Percentiles rank a stretch among this genome's conserved stretches.
These are phyloP conservation scores for Malus sieversii DNA, from an alignment of 306 rosid species.

Conservation along the genomic window DNA sequence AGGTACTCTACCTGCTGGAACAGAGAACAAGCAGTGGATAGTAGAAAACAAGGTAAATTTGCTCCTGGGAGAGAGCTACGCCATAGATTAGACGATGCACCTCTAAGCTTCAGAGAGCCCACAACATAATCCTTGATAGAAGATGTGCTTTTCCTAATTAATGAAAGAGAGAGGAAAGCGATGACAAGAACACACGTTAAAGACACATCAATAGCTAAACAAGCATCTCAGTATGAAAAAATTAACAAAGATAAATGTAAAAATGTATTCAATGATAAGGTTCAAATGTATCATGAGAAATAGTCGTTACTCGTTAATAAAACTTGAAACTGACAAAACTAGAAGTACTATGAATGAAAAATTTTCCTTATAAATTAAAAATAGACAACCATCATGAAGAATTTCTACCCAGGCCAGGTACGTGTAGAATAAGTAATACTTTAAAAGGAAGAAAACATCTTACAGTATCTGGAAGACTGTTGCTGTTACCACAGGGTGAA, in stretches of 20 bases:
- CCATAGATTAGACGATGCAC: constrained; percentile 62
- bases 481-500: constrained; percentile 59
- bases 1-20: constrained; percentile 60
- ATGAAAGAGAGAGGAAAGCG: not conserved
- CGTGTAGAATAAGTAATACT: not conserved
- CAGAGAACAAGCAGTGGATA: constrained; percentile 56
- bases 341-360: too few species aligned
- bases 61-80: constrained; percentile 37
- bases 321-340: not conserved
- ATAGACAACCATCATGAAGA: not conserved
- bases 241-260: not conserved
- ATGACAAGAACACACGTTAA: not conserved
- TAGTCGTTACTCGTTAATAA: not conserved
- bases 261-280: not conserved
- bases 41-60: constrained; percentile 41
- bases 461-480: constrained; percentile 63
- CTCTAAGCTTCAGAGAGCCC: constrained; percentile 57
- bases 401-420: not conserved
- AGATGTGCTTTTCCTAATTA: constrained; percentile 43
- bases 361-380: too few species aligned
- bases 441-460: constrained; percentile 25
- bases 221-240: not conserved
- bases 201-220: not conserved
- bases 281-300: not conserved
- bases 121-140: constrained; percentile 42